These are phyloP conservation scores for Pyrus hybrid DNA, from an alignment of 331 rosid species.

Conservation along the genomic window DNA sequence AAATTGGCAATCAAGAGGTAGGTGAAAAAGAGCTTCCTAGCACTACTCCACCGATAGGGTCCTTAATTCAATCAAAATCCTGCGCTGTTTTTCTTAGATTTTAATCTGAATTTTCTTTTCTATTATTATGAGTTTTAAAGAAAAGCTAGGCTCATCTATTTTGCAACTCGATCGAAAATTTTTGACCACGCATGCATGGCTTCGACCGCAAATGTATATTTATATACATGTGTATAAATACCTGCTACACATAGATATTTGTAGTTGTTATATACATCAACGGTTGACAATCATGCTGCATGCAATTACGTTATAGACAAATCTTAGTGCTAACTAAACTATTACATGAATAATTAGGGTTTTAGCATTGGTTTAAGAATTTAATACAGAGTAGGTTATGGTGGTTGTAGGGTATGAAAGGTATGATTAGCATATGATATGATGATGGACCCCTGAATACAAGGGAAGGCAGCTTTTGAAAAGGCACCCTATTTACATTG, in stretches of 20 bases:
- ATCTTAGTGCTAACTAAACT: too few relatives aligned
- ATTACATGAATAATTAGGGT: not conserved
- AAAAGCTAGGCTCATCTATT: not conserved
- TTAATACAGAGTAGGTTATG: not conserved
- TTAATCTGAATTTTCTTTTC: not conserved
- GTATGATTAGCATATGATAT: slow-evolving; percentile 6
- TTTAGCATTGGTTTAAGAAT: not conserved
- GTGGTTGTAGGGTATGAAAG: not conserved
- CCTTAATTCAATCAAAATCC: not conserved
- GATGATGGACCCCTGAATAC: not conserved
- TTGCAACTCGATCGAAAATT: not conserved
- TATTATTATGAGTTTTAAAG: not conserved
- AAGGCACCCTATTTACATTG: not conserved
- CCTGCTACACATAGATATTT: too few relatives aligned
- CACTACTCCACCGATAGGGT: not conserved
- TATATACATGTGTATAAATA: too few relatives aligned
- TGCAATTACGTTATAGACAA: too few relatives aligned
- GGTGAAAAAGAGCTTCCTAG: slow-evolving; percentile 18
- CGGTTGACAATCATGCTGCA: too few relatives aligned
- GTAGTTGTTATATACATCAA: too few relatives aligned
- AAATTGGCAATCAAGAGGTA: slow-evolving; percentile 10
- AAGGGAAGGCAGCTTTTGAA: not conserved
- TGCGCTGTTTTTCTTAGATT: not conserved
- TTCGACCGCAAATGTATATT: too few relatives aligned
- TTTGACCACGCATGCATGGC: not conserved